A percentile compares a stretch with the other conserved stretches of the same genome.
phyloP scores from a whole-genome alignment of 1,284 basidiomycete genomes.

The Rugosomyces carneus region DNA sequence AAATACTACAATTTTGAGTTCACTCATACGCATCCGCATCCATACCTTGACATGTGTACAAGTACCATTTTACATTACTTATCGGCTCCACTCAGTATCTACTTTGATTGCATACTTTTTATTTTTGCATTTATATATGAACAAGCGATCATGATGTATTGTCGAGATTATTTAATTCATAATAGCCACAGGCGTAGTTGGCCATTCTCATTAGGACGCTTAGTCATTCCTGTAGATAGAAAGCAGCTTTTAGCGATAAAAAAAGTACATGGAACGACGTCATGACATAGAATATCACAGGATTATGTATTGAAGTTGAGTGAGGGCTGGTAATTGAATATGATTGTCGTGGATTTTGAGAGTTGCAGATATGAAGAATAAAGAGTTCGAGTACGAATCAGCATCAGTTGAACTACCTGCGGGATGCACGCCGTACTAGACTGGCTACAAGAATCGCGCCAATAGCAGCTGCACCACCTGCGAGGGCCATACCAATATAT shows the following conservation, averaged over 20 bases:
- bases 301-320: constrained; percentile 10
- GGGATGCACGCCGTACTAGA: constrained; percentile 76
- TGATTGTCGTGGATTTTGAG: not conserved
- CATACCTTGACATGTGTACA: constrained; percentile 3
- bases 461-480: constrained; percentile 84
- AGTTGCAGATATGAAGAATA: not conserved
- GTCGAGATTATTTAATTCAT: not conserved
- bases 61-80: constrained; percentile 5
- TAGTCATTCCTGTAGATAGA: too few relatives aligned
- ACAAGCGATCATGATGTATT: too few relatives aligned
- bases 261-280: constrained; percentile 10
- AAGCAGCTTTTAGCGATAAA: not conserved
- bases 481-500: constrained; percentile 92
- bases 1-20: not conserved
- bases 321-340: not conserved
- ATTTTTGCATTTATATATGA: not conserved
- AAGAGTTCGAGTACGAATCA: not conserved
- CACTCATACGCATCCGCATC: constrained; percentile 2
- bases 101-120: not conserved
- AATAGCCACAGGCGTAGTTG: too few relatives aligned
- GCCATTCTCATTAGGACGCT: too few relatives aligned
- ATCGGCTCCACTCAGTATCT: constrained; percentile 1
- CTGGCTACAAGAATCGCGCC: constrained; percentile 79
- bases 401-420: constrained; percentile 43
- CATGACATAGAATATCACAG: not conserved